A percentile compares a stretch with the other conserved stretches of the same genome.
Evolutionary conservation across 2,329 filamentous ascomycete species (phyloP).

Genomic region (Didymella exigua): DNA sequence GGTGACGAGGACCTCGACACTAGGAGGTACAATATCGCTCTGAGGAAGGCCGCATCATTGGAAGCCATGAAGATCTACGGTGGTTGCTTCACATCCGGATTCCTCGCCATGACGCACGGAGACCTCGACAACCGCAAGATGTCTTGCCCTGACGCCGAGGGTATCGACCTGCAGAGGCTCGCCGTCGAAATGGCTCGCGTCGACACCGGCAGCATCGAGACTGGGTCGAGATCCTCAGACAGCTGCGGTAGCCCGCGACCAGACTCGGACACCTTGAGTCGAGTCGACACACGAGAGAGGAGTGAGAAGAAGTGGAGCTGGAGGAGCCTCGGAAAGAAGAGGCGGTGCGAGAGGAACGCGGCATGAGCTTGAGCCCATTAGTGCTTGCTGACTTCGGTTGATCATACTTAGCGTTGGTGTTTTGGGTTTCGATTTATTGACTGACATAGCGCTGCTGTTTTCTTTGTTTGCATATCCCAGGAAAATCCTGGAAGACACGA

Average conservation of each 20-base stretch:
- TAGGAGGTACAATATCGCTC: constrained; percentile 24
- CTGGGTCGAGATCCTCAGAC: constrained; percentile 17
- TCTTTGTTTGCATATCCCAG: constrained; percentile 10
- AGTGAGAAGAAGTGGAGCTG: constrained; percentile 28
- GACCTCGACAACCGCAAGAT: constrained; percentile 25
- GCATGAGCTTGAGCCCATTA: constrained; percentile 2
- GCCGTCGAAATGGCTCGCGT: constrained; percentile 33
- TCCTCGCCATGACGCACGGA: constrained; percentile 35
- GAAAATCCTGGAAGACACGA: constrained; percentile 16
- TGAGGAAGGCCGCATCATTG: constrained; percentile 33
- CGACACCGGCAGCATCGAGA: constrained; percentile 19
- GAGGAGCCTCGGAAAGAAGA: constrained; percentile 29
- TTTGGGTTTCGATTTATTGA: constrained; percentile 16
- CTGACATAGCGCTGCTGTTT: constrained; percentile 16
- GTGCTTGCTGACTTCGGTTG: background rate
- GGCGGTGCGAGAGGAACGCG: constrained; percentile 21
- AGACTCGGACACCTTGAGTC: constrained; percentile 42
- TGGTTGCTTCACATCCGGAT: constrained; percentile 41
- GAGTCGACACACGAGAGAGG: constrained; percentile 20
- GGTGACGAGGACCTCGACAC: constrained; percentile 31
- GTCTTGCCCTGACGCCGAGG: constrained; percentile 30
- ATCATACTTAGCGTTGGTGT: constrained; percentile 16
- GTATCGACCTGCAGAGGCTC: constrained; percentile 29
- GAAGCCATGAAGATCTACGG: constrained; percentile 43
- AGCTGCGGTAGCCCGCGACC: constrained; percentile 35